A percentile compares a stretch with the other conserved stretches of the same genome.
Evolutionary conservation across 805 yeast species (phyloP).

Genomic region (Trichomonascus vanleenenianus): DNA sequence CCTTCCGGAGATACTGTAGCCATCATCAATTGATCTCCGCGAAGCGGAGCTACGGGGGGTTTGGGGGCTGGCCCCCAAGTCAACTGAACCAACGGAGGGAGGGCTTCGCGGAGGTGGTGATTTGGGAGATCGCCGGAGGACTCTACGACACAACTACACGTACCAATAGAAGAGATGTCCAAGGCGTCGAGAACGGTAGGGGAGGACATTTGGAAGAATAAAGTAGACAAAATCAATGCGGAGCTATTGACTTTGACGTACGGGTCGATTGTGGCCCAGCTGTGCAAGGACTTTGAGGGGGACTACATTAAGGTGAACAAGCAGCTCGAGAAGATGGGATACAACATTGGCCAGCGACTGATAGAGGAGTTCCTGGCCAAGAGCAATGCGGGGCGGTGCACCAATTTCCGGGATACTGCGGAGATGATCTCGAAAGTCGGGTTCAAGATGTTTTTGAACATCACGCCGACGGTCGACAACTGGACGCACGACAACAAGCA

Average conservation of each 20-base stretch:
- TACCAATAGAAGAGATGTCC: constrained; percentile 3
- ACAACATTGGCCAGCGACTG: constrained; percentile 82
- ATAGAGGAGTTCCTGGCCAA: constrained; percentile 90
- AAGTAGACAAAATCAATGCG: constrained; percentile 84
- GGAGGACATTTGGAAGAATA: constrained; percentile 88
- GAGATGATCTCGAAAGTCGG: constrained; percentile 83
- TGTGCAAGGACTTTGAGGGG: constrained; percentile 72
- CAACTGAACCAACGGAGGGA: too few species aligned
- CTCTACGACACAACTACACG: too few species aligned
- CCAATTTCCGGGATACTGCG: constrained; percentile 72
- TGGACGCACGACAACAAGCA: constrained; percentile 73
- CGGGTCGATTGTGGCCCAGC: constrained; percentile 87
- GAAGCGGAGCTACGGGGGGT: too few species aligned
- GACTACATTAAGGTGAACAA: constrained; percentile 73
- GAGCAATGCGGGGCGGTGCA: constrained; percentile 79
- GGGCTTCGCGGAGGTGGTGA: too few species aligned
- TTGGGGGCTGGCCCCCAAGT: too few species aligned
- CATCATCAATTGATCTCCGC: too few species aligned
- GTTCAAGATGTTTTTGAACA: constrained; percentile 80
- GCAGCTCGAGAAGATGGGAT: constrained; percentile 89
- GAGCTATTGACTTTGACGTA: constrained; percentile 92
- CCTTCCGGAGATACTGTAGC: too few species aligned
- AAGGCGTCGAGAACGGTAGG: constrained; percentile 40
- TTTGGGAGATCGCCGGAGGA: too few species aligned
- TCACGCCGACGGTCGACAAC: constrained; percentile 64